phyloP scores from a whole-genome alignment of 768 basidiomycete species.

The Auricularia sp. region DNA sequence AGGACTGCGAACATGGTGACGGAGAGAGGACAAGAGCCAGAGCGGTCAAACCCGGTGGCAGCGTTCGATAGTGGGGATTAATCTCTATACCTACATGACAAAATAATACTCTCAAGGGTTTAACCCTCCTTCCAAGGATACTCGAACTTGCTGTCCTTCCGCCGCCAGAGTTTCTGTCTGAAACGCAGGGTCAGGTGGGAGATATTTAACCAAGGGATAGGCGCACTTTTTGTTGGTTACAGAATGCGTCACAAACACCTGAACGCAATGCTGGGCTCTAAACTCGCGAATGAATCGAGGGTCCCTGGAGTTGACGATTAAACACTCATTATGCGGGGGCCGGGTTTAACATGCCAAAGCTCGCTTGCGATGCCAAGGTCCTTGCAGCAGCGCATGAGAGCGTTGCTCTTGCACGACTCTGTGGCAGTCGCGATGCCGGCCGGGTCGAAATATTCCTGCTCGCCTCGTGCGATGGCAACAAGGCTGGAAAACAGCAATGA shows the following conservation, averaged over 20 bases:
- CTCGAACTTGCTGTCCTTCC: constrained; percentile 77
- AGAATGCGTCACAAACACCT: constrained; percentile 77
- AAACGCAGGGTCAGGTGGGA: constrained; percentile 6
- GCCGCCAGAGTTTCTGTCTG: constrained; percentile 87
- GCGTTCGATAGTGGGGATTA: too few species aligned
- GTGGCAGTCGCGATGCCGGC: constrained; percentile 85
- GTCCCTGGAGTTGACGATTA: constrained; percentile 49
- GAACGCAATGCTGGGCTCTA: constrained; percentile 72
- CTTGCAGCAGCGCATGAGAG: constrained; percentile 95
- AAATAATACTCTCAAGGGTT: constrained; percentile 4
- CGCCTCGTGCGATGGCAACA: constrained; percentile 84
- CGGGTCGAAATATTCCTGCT: constrained; percentile 94
- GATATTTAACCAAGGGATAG: background rate
- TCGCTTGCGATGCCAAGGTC: constrained; percentile 94
- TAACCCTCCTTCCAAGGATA: constrained; percentile 77
- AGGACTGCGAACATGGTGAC: background rate
- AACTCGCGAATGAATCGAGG: constrained; percentile 92
- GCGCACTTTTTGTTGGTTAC: constrained; percentile 86
- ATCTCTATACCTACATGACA: background rate
- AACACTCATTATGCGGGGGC: background rate
- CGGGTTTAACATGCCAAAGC: constrained; percentile 57
- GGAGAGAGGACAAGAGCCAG: background rate
- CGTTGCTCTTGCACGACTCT: constrained; percentile 93
- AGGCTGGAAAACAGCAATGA: constrained; percentile 37
- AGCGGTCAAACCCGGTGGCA: too few species aligned